Base-by-base conservation (phyloP, 1,284 basidiomycete genomes). In the Amylostereum areolatum region DNA sequence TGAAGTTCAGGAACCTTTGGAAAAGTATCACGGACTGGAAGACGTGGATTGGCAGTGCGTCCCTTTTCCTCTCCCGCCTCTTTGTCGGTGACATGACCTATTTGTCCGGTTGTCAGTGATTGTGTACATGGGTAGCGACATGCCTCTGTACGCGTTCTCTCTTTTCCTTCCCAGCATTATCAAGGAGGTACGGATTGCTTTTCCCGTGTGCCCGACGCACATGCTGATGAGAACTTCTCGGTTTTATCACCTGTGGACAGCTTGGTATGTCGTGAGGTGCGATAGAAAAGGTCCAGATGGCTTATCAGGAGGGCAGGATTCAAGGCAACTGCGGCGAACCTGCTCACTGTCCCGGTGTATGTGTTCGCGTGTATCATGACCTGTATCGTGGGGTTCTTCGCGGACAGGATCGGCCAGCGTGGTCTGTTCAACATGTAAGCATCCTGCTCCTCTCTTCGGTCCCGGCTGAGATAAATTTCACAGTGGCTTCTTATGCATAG, bases 141-240 rank as follows among this genome's bases (percentile, higher is more conserved):
- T 73, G 69, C 78, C 80, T 0, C 60, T 81, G 32, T 81, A 72
- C 48, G 74, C 77, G 0, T 81, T 81, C 56, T 71, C 72, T 1
- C 62, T 81, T 0, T 81, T 82, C 57, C 71, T 75, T 0, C 80
- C 80, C 1, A 77, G 72, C 4, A 77, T 78, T 48, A 74, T 79
- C 49, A 71, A 66, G 45, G 62, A 77, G 61, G 70, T 75, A 43
- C 27, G 64, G 53, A 35, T 9, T 11, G 18, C 30, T 30, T 32
- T 39, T 5, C 37, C 24, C 10, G 33, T 25, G 24, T 31, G n/a
- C 8, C 27, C 34, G 30, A 6, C 12, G n/a, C 28, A n/a, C 24
- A 37, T 37, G 18, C 18, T 18, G 18, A 18, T 18, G 18, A 18
- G 18, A 18, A 18, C 18, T 18, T 18, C 18, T 18, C 18, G 18